Percentiles rank a stretch among this genome's conserved stretches.
Evolutionary conservation across 2,329 filamentous ascomycete species (phyloP).

Genomic region (Pseudohalonectria lignicola): DNA sequence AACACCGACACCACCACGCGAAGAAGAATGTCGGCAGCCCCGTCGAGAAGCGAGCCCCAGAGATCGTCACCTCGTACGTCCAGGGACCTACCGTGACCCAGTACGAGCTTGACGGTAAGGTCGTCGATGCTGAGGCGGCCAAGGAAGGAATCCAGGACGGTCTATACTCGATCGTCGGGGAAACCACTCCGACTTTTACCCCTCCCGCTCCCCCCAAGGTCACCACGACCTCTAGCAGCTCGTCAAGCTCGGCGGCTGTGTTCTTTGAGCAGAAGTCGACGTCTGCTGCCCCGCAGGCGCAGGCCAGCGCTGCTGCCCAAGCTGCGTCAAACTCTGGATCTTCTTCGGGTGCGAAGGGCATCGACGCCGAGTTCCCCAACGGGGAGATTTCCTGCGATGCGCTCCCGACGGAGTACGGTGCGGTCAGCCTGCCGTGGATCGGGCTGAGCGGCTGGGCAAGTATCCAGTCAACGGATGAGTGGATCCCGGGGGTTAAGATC

Average conservation of each 20-base stretch:
- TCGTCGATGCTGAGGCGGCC: constrained; percentile 53
- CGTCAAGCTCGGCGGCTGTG: constrained; percentile 27
- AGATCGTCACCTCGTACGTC: constrained; percentile 35
- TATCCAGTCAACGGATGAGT: constrained; percentile 53
- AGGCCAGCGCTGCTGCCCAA: constrained; percentile 13
- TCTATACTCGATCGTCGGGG: constrained; percentile 54
- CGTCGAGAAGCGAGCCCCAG: constrained; percentile 34
- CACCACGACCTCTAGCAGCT: constrained; percentile 20
- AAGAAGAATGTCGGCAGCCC: constrained; percentile 37
- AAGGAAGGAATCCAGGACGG: constrained; percentile 62
- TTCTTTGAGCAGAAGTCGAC: constrained; percentile 38
- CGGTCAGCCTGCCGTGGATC: constrained; percentile 58
- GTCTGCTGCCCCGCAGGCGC: constrained; percentile 13
- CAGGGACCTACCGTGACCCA: constrained; percentile 53
- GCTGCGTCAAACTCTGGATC: constrained; percentile 14
- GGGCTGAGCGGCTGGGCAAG: constrained; percentile 67
- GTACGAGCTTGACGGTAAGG: constrained; percentile 54
- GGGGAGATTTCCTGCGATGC: constrained; percentile 57
- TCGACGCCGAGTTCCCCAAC: constrained; percentile 63
- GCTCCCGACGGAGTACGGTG: constrained; percentile 77
- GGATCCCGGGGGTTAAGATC: constrained; percentile 41
- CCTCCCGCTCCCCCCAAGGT: constrained; percentile 24
- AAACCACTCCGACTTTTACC: constrained; percentile 40
- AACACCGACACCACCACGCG: constrained; percentile 48
- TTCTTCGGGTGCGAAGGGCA: constrained; percentile 30